Conservation (phyloP, 805 yeast genomes). For the Hanseniaspora lachancei region DNA sequence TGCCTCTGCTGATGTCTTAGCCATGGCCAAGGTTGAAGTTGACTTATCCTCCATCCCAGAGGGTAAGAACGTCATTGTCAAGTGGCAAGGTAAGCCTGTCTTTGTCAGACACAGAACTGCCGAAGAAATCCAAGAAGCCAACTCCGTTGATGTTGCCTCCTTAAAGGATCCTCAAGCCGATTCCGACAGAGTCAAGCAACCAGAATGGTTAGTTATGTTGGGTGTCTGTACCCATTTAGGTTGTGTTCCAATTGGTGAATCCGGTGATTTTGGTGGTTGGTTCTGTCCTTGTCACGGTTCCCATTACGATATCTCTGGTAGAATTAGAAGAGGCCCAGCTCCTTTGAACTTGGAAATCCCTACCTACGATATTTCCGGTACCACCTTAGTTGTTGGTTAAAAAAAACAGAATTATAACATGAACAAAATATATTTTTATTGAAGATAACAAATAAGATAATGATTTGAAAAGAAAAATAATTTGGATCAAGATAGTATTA, state of each 20-base stretch:
- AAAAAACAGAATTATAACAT: background rate
- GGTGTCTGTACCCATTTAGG: slow-evolving; percentile 99
- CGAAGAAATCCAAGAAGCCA: slow-evolving; percentile 89
- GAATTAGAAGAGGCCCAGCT: slow-evolving; percentile 99
- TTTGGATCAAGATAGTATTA: no score
- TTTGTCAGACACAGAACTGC: slow-evolving; percentile 97
- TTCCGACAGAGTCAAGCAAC: slow-evolving; percentile 84
- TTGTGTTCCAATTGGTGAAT: slow-evolving; percentile 99
- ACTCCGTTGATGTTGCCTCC: slow-evolving; percentile 54
- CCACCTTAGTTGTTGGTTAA: slow-evolving; percentile 81
- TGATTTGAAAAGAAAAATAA: background rate
- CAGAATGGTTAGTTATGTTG: slow-evolving; percentile 97
- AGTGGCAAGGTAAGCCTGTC: slow-evolving; percentile 99
- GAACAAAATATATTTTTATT: no score
- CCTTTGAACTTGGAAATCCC: slow-evolving; percentile 98
- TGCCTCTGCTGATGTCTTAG: slow-evolving; percentile 97
- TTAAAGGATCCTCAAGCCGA: slow-evolving; percentile 94
- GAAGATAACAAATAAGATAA: background rate
- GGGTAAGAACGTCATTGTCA: slow-evolving; percentile 95
- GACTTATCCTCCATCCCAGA: slow-evolving; percentile 85
- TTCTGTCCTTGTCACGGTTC: slow-evolving; percentile 99
- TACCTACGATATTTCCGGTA: slow-evolving; percentile 72
- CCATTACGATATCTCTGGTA: slow-evolving; percentile 98
- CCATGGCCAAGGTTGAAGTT: slow-evolving; percentile 98
- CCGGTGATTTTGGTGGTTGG: slow-evolving; percentile 99